Base-by-base conservation (phyloP, 768 basidiomycete genomes). In the Paxillus rubicundulus region DNA sequence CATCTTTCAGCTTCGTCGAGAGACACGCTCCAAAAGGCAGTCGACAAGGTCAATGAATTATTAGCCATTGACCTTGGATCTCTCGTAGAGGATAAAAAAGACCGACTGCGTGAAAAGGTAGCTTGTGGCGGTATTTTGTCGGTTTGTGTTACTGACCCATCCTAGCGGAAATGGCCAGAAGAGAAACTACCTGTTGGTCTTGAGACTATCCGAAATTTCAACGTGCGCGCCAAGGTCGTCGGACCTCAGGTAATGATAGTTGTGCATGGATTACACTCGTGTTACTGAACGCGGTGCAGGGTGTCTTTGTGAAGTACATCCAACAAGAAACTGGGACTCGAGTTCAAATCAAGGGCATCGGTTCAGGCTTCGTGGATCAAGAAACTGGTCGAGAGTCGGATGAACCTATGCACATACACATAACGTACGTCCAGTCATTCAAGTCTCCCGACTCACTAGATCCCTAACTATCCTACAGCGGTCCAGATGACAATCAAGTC, bases 291-390 rank as follows among this genome's bases (percentile, higher is more conserved):
- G 30, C 33, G 21, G 5, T 34, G 9, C 46, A 68, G 89, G 95
- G 95, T 58, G 86, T 92, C 58, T 99, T 98, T 64, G 96, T 99
- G 59, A 99, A 99, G 72, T 94, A 94, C 67, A 98, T 98, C 45
- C 96, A 99, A 70, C 82, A 87, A 61, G 96, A 99, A 71, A 99
- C 96, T 0, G 86, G 87, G 27, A 96, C 95, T 6, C 82, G 96
- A 54, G 96, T 99, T 9, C 96, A 99, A 68, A 97, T 99, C 61
- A 98, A 98, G 70, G 96, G 96, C 17, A 62, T 85, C 13, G 96
- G 96, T 5, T 95, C 92, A 21, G 96, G 96, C 2, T 99, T 97
- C 67, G 86, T 96, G 56, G 96, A 99, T 62, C 82, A 82, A 52
- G 91, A 94, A 61, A 94, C 92, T 1, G 89, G 92, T 2, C 75